Conservation (phyloP, 2,329 filamentous ascomycete species). For the Biscogniauxia marginata region DNA sequence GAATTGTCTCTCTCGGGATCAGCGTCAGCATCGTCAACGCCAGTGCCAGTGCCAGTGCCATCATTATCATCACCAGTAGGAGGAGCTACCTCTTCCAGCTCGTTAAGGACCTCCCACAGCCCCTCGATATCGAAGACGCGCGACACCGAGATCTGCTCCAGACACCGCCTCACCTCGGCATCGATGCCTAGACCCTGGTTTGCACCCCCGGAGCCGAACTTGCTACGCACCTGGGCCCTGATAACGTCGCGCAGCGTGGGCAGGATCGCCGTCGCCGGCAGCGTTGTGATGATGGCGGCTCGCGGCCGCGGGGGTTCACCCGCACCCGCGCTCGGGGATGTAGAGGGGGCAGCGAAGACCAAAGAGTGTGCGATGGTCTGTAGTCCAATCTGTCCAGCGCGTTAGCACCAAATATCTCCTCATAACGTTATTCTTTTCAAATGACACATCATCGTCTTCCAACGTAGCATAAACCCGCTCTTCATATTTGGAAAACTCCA, state of each 20-base stretch:
- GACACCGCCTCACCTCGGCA: constrained; percentile 33
- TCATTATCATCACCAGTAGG: not conserved
- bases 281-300: constrained; percentile 50
- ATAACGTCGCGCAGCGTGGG: constrained; percentile 42
- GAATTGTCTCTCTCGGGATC: not conserved
- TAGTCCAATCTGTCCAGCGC: constrained; percentile 46
- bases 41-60: not conserved
- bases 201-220: constrained; percentile 13
- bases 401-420: too few relatives aligned
- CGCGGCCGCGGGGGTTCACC: too few relatives aligned
- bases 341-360: too few relatives aligned
- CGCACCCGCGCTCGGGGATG: too few relatives aligned
- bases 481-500: too few relatives aligned
- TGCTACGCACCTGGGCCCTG: constrained; percentile 32
- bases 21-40: too few relatives aligned
- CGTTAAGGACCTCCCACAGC: constrained; percentile 54
- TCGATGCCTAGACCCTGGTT: constrained; percentile 14
- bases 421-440: too few relatives aligned
- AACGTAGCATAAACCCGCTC: too few relatives aligned
- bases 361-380: constrained; percentile 47
- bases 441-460: too few relatives aligned
- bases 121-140: constrained; percentile 60
- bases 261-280: constrained; percentile 41
- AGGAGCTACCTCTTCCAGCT: constrained; percentile 38
- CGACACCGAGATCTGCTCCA: constrained; percentile 53